Evolutionary conservation across 768 basidiomycete species (phyloP).

Genomic region (Gymnopilus dilepis): DNA sequence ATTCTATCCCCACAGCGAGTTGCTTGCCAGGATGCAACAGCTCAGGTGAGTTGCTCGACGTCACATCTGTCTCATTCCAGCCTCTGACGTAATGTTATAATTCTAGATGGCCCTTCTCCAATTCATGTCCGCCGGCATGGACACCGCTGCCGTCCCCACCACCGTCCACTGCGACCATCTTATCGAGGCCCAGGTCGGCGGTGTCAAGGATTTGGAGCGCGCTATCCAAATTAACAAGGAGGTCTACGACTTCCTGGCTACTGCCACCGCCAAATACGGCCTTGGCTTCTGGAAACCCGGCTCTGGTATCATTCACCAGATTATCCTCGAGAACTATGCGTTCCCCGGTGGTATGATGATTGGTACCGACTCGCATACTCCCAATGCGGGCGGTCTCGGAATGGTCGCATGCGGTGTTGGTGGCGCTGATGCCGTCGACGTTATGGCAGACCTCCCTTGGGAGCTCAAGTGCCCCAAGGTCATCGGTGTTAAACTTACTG

Average conservation of each 20-base stretch:
- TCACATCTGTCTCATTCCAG: constrained; percentile 25
- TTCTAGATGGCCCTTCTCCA: constrained; percentile 96
- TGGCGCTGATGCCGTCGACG: constrained; percentile 98
- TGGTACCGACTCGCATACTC: constrained; percentile 99
- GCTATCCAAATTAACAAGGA: constrained; percentile 96
- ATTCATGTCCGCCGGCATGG: constrained; percentile 99
- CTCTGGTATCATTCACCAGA: constrained; percentile 99
- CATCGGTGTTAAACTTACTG: constrained; percentile 95
- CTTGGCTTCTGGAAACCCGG: constrained; percentile 99
- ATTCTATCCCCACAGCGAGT: constrained; percentile 60
- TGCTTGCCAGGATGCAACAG: constrained; percentile 90
- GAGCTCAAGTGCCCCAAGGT: constrained; percentile 99
- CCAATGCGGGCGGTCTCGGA: constrained; percentile 98
- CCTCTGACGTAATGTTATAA: constrained; percentile 36
- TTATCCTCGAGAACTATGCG: constrained; percentile 99
- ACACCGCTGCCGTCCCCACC: constrained; percentile 95
- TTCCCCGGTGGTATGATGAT: constrained; percentile 99
- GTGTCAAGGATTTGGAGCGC: constrained; percentile 90
- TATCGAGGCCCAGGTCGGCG: constrained; percentile 96
- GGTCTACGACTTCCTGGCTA: constrained; percentile 99
- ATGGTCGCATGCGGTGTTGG: constrained; percentile 99
- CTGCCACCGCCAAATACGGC: constrained; percentile 97
- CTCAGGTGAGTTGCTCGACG: constrained; percentile 58
- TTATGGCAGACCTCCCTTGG: constrained; percentile 98
- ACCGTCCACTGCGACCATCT: constrained; percentile 99